Conservation (phyloP, 192 early-diverging fungal genomes). For the Tieghemiomyces parasiticus region DNA sequence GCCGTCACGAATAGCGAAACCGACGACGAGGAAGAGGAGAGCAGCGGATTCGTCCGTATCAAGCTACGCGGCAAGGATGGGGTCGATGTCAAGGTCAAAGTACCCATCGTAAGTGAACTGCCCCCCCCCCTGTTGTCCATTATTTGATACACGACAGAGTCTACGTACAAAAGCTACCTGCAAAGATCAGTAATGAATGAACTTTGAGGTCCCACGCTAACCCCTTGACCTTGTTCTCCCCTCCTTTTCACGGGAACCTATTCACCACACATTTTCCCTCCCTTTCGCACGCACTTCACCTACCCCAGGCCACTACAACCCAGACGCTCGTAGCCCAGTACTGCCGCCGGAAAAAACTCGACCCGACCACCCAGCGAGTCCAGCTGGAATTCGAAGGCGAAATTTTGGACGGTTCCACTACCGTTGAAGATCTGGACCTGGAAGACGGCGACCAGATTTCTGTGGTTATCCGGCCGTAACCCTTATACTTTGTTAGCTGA, state of each 20-base stretch:
- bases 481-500: too few relatives aligned
- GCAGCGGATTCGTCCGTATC: neutral
- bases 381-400: neutral
- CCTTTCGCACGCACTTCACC: neutral
- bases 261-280: neutral
- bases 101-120: neutral
- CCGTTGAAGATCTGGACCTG: constrained; percentile 1
- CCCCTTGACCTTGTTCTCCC: too few relatives aligned
- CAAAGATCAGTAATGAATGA: too few relatives aligned
- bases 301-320: neutral
- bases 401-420: neutral
- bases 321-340: neutral
- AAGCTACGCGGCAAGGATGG: neutral
- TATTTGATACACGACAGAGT: neutral
- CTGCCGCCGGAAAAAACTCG: neutral
- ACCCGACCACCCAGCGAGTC: neutral
- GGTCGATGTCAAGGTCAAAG: neutral
- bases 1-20: neutral
- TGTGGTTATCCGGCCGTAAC: neutral
- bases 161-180: too few relatives aligned
- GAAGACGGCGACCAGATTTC: neutral
- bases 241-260: too few relatives aligned
- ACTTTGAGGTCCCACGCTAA: too few relatives aligned
- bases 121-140: neutral
- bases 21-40: neutral